These are phyloP conservation scores for Auxenochlorella protothecoides DNA, from an alignment of 139 green algal species.

Conservation along the genomic window DNA sequence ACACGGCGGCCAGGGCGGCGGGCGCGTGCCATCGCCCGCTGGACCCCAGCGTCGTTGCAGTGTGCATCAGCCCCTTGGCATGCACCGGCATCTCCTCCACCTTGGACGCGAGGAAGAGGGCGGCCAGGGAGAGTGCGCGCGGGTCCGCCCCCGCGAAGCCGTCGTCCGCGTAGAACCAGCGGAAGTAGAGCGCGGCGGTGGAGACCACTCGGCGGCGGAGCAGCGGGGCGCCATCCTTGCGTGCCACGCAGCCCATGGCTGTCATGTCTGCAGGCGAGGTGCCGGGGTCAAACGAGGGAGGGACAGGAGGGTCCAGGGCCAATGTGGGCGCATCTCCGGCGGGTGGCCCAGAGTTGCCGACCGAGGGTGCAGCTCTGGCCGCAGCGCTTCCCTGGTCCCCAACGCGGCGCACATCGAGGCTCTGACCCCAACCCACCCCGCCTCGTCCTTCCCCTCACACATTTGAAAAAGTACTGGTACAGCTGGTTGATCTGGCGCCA, in stretches of 20 bases:
- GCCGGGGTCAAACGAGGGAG: not conserved
- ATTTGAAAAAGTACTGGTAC: not conserved
- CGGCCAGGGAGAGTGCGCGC: constrained; percentile 43
- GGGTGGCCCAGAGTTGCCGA: not conserved
- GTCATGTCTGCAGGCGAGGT: constrained; percentile 10
- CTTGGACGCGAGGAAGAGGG: constrained; percentile 72
- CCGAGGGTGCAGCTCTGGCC: too few relatives aligned
- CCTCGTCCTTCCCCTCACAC: constrained; percentile 7
- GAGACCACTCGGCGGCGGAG: constrained; percentile 33
- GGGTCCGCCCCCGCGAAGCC: constrained; percentile 55
- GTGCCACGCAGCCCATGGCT: constrained; percentile 7
- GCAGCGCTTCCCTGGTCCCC: too few relatives aligned
- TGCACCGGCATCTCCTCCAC: constrained; percentile 59
- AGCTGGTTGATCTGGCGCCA: not conserved
- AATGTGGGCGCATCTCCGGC: not conserved
- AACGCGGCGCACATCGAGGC: too few relatives aligned
- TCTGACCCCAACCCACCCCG: too few relatives aligned
- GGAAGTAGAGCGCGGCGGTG: constrained; percentile 50
- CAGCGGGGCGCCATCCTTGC: constrained; percentile 1
- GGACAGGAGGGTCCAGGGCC: not conserved
- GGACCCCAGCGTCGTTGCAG: constrained; percentile 3
- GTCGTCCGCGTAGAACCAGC: constrained; percentile 41
- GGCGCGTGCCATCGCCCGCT: constrained; percentile 4
- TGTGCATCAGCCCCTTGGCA: constrained; percentile 52
- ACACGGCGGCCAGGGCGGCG: not conserved